A percentile compares a stretch with the other conserved stretches of the same genome.
These are phyloP conservation scores for Mucor plumbeus DNA, from an alignment of 371 early-diverging fungal species.

Conservation along the genomic window DNA sequence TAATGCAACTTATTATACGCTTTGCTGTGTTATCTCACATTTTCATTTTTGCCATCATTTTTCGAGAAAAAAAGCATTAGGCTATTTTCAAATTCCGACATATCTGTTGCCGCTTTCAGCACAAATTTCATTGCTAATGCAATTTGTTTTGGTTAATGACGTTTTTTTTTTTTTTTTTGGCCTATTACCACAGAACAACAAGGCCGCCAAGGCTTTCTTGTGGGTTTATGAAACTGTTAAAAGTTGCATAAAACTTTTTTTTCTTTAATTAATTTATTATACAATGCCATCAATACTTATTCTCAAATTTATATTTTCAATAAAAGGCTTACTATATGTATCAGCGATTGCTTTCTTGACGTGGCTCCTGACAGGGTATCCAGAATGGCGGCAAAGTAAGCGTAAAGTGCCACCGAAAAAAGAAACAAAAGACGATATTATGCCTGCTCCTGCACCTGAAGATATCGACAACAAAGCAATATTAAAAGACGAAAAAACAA, in stretches of 20 bases:
- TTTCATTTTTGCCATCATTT: too few species aligned
- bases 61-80: too few species aligned
- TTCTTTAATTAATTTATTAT: background rate
- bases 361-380: conserved; percentile 21
- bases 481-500: background rate
- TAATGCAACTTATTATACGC: too few species aligned
- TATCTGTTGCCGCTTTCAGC: background rate
- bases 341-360: conserved; percentile 7
- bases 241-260: background rate
- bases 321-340: conserved; percentile 25
- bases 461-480: background rate
- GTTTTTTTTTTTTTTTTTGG: background rate
- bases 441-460: too few species aligned
- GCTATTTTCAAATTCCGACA: too few species aligned
- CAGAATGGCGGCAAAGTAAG: conserved; percentile 16
- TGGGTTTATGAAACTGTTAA: background rate
- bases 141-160: background rate
- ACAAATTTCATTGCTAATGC: background rate
- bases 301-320: conserved; percentile 17
- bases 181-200: background rate
- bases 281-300: background rate
- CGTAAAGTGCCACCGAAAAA: too few species aligned
- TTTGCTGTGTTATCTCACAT: too few species aligned
- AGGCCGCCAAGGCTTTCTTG: conserved; percentile 8
- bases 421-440: too few species aligned